phyloP scores from a whole-genome alignment of 2,329 filamentous ascomycete genomes.

The Fusarium nodosum region DNA sequence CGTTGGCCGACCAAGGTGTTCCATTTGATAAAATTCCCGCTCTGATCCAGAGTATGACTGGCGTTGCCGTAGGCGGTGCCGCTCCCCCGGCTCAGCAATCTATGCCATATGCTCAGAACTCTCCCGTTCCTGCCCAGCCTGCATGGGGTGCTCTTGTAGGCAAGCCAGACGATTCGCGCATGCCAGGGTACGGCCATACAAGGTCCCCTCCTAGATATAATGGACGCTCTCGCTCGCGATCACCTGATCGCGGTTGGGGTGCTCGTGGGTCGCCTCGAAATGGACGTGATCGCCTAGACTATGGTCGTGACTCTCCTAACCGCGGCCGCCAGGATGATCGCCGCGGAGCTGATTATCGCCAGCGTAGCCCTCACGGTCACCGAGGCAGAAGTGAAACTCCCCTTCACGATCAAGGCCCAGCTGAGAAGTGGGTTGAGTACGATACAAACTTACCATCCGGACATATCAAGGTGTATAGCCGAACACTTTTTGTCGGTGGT shows the following conservation, averaged over 20 bases:
- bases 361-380: constrained; percentile 83
- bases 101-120: constrained; percentile 59
- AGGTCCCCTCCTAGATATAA: constrained; percentile 73
- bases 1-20: constrained; percentile 80
- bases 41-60: constrained; percentile 67
- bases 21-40: constrained; percentile 81
- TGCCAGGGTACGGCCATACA: constrained; percentile 68
- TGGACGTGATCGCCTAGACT: constrained; percentile 77
- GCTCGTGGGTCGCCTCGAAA: constrained; percentile 74
- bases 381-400: constrained; percentile 75
- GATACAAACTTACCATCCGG: constrained; percentile 80
- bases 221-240: constrained; percentile 80
- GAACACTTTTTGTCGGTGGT: constrained; percentile 96
- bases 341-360: constrained; percentile 80
- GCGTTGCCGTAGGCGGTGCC: constrained; percentile 52
- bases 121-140: constrained; percentile 56
- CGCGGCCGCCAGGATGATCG: constrained; percentile 70
- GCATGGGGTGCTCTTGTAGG: constrained; percentile 52
- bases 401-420: constrained; percentile 53
- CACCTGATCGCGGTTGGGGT: constrained; percentile 81
- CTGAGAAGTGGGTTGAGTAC: constrained; percentile 81
- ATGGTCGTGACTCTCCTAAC: constrained; percentile 77
- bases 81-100: constrained; percentile 48
- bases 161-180: constrained; percentile 64
- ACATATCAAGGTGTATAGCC: constrained; percentile 91